Base-by-base conservation (phyloP, 805 yeast species). In the Starmerella scarabaei region DNA sequence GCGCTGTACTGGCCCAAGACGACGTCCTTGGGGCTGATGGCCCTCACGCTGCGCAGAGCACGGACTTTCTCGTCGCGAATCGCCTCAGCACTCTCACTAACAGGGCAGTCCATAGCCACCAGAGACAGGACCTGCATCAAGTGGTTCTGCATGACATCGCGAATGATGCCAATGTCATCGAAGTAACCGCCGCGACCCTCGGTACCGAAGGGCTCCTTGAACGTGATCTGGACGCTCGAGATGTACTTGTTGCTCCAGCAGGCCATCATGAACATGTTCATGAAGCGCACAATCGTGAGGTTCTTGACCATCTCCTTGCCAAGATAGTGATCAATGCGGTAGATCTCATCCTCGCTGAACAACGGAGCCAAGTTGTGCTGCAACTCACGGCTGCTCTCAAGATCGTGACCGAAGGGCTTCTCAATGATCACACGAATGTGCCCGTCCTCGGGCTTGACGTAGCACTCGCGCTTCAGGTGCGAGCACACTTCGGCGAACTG, bases 171-270 rank as follows among this genome's bases (percentile, higher is more conserved):
- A 55, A 86, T 84, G 41, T 71, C 68, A 63, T 91, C 97, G 57
- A 91, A 91, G 67, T 91, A 91, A 29, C 98, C 98, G 52, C 98
- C 98, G 59, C 98, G 76, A 42, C 98, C 98, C 65, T 91, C 95
- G 30, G 98, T 91, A 41, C 98, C 98, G 54, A 91, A 91, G n/a
- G 91, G 83, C 66, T 91, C 98, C 67, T 91, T 91, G 70, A 91
- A 88, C 12, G 88, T 73, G 51, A 91, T 76, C 67, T 88, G 95
- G 47, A 91, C 77, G 30, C 78, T 73, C 47, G 75, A 69, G 56
- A 91, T 75, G 61, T 72, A 79, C 48, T 80, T 72, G 58, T 69
- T 77, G 66, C 80, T 79, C 96, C 96, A 91, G 41, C 80, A 73
- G n/a, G 93, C 83, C 55, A 73, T 73, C 57, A 91, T 68, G 61